These are phyloP conservation scores for Cotoneaster glaucophyllus DNA, from an alignment of 306 rosid genomes.

Conservation along the genomic window DNA sequence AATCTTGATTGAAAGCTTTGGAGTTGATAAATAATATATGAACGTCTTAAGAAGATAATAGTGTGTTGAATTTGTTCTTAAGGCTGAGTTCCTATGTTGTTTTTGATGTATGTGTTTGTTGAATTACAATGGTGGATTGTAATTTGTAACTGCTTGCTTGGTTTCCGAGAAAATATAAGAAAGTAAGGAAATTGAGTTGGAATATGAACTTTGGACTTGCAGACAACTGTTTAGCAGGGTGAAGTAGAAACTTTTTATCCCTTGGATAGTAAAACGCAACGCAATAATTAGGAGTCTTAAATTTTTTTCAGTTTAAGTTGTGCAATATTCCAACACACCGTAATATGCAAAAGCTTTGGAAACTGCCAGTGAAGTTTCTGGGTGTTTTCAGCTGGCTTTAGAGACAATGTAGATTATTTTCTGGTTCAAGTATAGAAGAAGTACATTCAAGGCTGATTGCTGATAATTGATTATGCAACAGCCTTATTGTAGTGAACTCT, in stretches of 20 bases:
- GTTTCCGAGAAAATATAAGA: not conserved
- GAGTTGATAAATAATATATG: conserved; percentile 11
- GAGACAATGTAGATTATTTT: conserved; percentile 5
- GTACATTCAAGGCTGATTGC: not conserved
- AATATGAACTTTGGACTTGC: not conserved
- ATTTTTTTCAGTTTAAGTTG: not conserved
- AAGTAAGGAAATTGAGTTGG: not conserved
- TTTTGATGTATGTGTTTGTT: not conserved
- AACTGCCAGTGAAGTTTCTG: conserved; percentile 2
- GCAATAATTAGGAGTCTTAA: conserved; percentile 6
- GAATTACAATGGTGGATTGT: not conserved
- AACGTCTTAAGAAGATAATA: not conserved
- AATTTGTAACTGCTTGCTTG: not conserved
- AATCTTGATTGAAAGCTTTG: conserved; percentile 14
- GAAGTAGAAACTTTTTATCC: not conserved
- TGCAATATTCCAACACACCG: not conserved
- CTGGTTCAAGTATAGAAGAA: not conserved
- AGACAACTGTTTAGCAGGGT: not conserved
- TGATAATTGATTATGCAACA: not conserved
- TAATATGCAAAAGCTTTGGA: not conserved
- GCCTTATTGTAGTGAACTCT: not conserved
- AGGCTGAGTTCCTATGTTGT: conserved; percentile 1
- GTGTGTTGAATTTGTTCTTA: not conserved
- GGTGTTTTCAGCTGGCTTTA: not conserved
- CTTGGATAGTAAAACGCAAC: not conserved